These are phyloP conservation scores for Hanseniaspora pseudoguilliermondii DNA, from an alignment of 805 yeast genomes.

Conservation along the genomic window DNA sequence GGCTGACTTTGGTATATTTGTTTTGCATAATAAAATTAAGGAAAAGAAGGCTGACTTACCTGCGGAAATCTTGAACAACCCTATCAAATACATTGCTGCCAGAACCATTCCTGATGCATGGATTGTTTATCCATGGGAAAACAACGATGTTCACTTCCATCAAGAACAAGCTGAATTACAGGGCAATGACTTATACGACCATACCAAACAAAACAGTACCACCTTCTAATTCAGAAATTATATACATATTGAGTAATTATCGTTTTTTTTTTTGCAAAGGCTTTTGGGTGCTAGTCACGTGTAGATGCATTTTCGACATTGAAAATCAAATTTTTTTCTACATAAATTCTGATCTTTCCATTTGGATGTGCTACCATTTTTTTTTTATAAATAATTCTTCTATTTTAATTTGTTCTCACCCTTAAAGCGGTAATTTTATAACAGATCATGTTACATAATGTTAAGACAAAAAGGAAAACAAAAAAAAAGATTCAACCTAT, in stretches of 20 bases:
- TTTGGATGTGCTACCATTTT: too few relatives aligned
- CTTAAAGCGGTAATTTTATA: too few relatives aligned
- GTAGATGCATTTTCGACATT: too few relatives aligned
- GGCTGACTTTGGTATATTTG: slow-evolving; percentile 63
- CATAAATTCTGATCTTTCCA: too few relatives aligned
- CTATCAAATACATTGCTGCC: slow-evolving; percentile 54
- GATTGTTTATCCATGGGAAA: slow-evolving; percentile 86
- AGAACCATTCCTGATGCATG: slow-evolving; percentile 65
- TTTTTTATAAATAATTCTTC: too few relatives aligned
- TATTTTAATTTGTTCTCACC: too few relatives aligned
- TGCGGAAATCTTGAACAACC: slow-evolving; percentile 43
- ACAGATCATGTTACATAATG: too few relatives aligned
- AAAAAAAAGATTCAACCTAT: neutral
- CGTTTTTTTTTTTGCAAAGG: neutral
- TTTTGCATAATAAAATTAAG: slow-evolving; percentile 63
- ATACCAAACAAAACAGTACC: slow-evolving; percentile 18
- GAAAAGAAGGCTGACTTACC: slow-evolving; percentile 64
- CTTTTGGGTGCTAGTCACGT: too few relatives aligned
- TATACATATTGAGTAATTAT: neutral
- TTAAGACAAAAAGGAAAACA: too few relatives aligned
- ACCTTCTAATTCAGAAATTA: neutral
- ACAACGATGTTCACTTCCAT: slow-evolving; percentile 60
- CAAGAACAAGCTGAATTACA: slow-evolving; percentile 60
- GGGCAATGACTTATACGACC: slow-evolving; percentile 45
- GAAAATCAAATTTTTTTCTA: too few relatives aligned